These are phyloP conservation scores for Gnomoniopsis smithogilvyi DNA, from an alignment of 2,329 filamentous ascomycete species.

Conservation along the genomic window DNA sequence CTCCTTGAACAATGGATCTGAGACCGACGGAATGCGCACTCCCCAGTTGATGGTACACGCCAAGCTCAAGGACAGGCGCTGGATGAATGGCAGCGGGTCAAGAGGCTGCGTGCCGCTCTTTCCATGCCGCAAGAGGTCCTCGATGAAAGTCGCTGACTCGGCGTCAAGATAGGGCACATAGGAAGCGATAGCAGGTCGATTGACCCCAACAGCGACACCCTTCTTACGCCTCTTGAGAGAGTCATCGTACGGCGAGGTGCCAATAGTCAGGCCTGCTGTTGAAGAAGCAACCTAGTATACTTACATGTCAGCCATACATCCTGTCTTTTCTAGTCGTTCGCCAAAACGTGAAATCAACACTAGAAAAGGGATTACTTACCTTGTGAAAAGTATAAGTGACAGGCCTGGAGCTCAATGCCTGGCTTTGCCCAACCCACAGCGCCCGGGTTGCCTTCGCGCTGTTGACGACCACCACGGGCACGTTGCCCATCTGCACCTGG, in stretches of 20 bases:
- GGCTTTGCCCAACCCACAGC: slow-evolving; percentile 65
- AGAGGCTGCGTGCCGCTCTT: slow-evolving; percentile 42
- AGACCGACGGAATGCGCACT: slow-evolving; percentile 17
- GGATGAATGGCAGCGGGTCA: slow-evolving; percentile 16
- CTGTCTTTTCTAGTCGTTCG: no score
- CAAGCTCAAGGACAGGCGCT: slow-evolving; percentile 18
- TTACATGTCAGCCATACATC: neutral
- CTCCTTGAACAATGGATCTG: slow-evolving; percentile 18
- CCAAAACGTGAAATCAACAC: neutral
- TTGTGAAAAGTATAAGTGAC: slow-evolving; percentile 61
- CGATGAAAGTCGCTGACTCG: slow-evolving; percentile 55
- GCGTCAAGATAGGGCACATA: slow-evolving; percentile 68
- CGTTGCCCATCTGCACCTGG: slow-evolving; percentile 33
- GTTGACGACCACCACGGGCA: slow-evolving; percentile 65
- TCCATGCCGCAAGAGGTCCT: slow-evolving; percentile 48
- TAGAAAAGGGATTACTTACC: slow-evolving; percentile 31
- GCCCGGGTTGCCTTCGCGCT: slow-evolving; percentile 61
- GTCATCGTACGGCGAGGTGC: slow-evolving; percentile 67
- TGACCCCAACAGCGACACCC: slow-evolving; percentile 63
- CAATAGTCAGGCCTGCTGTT: slow-evolving; percentile 42
- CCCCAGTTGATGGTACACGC: slow-evolving; percentile 21
- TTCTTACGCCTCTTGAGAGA: slow-evolving; percentile 64
- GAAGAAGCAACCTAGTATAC: slow-evolving; percentile 31
- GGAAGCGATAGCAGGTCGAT: slow-evolving; percentile 61
- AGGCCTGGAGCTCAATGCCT: slow-evolving; percentile 61